Conservation (phyloP, 148 eudicot species). For the Camellia lanceoleosa region DNA sequence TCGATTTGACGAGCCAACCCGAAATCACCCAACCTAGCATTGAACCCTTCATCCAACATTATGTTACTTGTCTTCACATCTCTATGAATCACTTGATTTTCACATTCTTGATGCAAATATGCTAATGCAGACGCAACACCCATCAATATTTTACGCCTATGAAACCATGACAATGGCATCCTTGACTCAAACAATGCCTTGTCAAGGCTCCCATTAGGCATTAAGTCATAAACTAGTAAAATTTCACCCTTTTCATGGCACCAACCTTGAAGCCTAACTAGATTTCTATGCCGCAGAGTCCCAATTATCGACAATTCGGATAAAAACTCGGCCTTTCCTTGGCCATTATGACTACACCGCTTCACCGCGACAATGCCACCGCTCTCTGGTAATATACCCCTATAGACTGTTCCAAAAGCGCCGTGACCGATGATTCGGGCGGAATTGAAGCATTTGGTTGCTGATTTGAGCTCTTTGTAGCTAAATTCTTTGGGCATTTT, state of each 20-base stretch:
- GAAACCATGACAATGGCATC: constrained; percentile 49
- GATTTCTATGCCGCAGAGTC: constrained; percentile 76
- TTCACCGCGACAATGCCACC: constrained; percentile 75
- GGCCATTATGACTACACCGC: constrained; percentile 66
- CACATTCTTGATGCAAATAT: constrained; percentile 82
- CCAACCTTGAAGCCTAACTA: constrained; percentile 87
- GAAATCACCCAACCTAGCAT: constrained; percentile 67
- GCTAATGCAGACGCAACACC: constrained; percentile 79
- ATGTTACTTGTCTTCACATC: constrained; percentile 75
- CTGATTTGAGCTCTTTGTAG: constrained; percentile 69
- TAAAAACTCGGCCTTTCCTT: constrained; percentile 72
- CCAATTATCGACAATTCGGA: constrained; percentile 88
- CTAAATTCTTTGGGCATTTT: constrained; percentile 75
- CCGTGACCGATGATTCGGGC: constrained; percentile 72
- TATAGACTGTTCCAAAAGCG: constrained; percentile 80
- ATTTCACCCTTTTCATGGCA: constrained; percentile 87
- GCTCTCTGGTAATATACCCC: constrained; percentile 52
- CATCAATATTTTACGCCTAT: constrained; percentile 53
- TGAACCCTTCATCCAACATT: constrained; percentile 73
- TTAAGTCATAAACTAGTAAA: constrained; percentile 67
- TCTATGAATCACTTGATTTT: constrained; percentile 70
- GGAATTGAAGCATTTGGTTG: constrained; percentile 64
- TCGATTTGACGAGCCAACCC: constrained; percentile 69
- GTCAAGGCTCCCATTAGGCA: constrained; percentile 88
- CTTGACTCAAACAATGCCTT: constrained; percentile 71